Conservation (phyloP, 768 basidiomycete species). For the Krasilnikovozyma curviuscula region DNA sequence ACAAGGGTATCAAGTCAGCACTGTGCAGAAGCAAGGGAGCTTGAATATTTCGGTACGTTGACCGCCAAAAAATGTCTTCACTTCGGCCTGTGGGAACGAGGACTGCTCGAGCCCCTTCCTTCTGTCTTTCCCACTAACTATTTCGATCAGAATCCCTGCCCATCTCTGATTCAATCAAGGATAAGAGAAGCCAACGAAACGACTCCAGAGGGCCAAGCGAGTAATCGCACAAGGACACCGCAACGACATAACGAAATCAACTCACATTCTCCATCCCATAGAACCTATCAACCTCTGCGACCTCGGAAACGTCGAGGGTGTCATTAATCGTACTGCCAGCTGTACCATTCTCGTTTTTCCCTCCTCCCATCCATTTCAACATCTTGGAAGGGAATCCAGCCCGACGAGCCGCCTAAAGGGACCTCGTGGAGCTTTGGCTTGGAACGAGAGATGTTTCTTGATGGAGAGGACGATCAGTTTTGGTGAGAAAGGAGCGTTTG, state of each 20-base stretch:
- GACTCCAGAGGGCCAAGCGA: not conserved
- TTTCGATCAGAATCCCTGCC: not conserved
- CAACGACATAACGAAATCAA: constrained; percentile 11
- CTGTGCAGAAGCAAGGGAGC: not conserved
- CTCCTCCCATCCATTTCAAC: no score
- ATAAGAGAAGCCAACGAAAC: not conserved
- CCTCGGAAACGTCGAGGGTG: no score
- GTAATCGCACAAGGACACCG: not conserved
- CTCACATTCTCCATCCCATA: constrained; percentile 95
- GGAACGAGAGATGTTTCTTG: no score
- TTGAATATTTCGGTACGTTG: not conserved
- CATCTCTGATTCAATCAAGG: not conserved
- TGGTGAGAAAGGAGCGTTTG: no score
- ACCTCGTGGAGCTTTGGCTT: no score
- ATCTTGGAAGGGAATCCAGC: no score
- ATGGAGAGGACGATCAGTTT: no score
- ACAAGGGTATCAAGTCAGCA: not conserved
- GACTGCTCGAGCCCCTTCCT: not conserved
- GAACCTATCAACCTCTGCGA: constrained; percentile 23
- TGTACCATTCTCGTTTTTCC: no score
- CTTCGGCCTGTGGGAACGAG: not conserved
- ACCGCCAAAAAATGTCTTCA: not conserved
- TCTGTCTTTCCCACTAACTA: not conserved
- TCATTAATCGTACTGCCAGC: no score
- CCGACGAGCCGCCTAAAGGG: no score